A percentile compares a stretch with the other conserved stretches of the same genome.
These are phyloP conservation scores for Apophysomyces variabilis DNA, from an alignment of 371 early-diverging fungal genomes.

Conservation along the genomic window DNA sequence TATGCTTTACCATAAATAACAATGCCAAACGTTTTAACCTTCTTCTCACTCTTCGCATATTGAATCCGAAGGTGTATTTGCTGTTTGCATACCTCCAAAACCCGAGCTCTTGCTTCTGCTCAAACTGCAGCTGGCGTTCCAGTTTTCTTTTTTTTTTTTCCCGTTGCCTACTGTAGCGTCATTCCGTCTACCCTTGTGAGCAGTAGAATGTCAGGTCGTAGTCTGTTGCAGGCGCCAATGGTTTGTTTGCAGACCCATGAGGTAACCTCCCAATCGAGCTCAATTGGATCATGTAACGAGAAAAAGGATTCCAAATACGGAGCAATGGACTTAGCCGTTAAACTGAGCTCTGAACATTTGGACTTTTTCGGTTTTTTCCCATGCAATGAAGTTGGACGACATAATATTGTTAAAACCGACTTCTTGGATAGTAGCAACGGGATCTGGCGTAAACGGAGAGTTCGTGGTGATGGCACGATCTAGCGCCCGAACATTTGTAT, in stretches of 20 bases:
- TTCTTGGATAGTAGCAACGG: slow-evolving; percentile 18
- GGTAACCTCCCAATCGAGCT: slow-evolving; percentile 26
- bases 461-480: slow-evolving; percentile 18
- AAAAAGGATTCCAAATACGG: slow-evolving; percentile 20
- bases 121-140: no score
- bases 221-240: slow-evolving; percentile 12
- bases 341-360: slow-evolving; percentile 18
- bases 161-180: no score
- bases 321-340: slow-evolving; percentile 14
- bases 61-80: no score
- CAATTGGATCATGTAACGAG: slow-evolving; percentile 24
- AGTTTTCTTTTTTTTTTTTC: no score
- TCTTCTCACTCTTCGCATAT: no score
- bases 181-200: no score
- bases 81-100: no score
- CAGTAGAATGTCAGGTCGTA: slow-evolving; percentile 23
- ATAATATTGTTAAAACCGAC: slow-evolving; percentile 21
- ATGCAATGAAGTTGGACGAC: slow-evolving; percentile 20
- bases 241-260: slow-evolving; percentile 24
- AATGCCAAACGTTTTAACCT: no score
- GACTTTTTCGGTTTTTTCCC: slow-evolving; percentile 23
- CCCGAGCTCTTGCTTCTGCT: no score
- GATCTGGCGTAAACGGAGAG: slow-evolving; percentile 18
- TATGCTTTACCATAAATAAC: no score
- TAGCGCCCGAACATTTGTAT: slow-evolving; percentile 18